Conservation (phyloP, 139 green algal genomes). For the Trebouxia sp. region DNA sequence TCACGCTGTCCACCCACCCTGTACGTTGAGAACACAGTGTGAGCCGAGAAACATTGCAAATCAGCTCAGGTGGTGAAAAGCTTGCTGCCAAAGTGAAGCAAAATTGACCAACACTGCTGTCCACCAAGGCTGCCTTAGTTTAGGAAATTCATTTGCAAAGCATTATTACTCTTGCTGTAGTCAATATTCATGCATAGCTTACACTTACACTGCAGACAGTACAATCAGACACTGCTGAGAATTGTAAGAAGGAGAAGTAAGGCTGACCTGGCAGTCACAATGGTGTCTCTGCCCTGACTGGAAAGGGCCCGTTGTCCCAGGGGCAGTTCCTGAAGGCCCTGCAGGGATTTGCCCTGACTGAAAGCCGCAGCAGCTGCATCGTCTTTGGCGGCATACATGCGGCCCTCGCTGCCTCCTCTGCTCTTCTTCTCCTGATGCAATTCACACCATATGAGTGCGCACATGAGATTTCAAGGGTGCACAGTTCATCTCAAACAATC, state of each 20-base stretch:
- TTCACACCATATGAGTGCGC: background rate
- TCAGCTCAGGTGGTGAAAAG: no score
- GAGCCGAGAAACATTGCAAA: no score
- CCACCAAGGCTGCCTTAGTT: background rate
- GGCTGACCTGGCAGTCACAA: background rate
- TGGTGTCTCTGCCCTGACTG: background rate
- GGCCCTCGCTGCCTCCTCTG: background rate
- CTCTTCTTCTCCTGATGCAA: constrained; percentile 3
- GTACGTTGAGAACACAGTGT: background rate
- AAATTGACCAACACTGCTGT: background rate
- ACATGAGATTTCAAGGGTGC: no score
- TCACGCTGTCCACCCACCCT: constrained; percentile 66
- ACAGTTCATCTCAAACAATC: no score
- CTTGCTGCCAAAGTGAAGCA: background rate
- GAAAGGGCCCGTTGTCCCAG: constrained; percentile 54
- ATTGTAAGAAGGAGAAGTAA: background rate
- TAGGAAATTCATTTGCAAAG: background rate
- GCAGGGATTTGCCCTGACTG: constrained; percentile 50
- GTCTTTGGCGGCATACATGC: constrained; percentile 79
- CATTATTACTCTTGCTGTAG: background rate
- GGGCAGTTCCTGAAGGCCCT: constrained; percentile 50
- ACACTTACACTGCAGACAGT: background rate
- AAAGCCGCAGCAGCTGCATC: constrained; percentile 67
- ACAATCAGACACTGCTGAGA: no score
- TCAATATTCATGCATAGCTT: background rate